Percentiles rank a stretch among this genome's conserved stretches.
phyloP scores from a whole-genome alignment of 1,284 basidiomycete species.

The Irpex sp. region DNA sequence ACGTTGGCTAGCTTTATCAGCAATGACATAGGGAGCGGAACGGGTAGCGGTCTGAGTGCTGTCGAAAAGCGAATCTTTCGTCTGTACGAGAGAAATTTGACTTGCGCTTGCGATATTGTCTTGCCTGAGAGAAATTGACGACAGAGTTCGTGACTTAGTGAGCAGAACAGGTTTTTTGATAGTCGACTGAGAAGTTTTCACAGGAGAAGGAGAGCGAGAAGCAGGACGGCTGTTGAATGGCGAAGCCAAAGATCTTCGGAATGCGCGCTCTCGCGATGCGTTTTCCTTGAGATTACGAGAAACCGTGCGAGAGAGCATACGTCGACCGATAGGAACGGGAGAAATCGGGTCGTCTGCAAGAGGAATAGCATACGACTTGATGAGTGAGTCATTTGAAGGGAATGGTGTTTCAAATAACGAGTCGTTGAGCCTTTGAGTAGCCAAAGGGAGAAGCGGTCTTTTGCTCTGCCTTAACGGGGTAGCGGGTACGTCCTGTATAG shows the following conservation, averaged over 20 bases:
- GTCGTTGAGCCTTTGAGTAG: constrained; percentile 14
- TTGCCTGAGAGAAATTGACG: constrained; percentile 20
- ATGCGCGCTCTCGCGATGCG: constrained; percentile 2
- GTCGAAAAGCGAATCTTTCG: constrained; percentile 5
- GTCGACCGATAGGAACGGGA: constrained; percentile 39
- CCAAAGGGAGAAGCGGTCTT: constrained; percentile 7
- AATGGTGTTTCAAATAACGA: constrained; percentile 18
- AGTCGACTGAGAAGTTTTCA: constrained; percentile 13
- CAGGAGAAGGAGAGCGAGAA: constrained; percentile 41
- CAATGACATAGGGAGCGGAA: not conserved
- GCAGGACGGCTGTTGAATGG: constrained; percentile 39
- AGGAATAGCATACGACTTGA: constrained; percentile 14
- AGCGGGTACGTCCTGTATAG: constrained; percentile 5
- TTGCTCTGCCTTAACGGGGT: not conserved
- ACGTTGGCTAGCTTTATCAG: constrained; percentile 4
- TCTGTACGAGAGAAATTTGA: not conserved
- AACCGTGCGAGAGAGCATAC: constrained; percentile 39
- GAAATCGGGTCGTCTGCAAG: constrained; percentile 32
- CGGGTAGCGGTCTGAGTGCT: not conserved
- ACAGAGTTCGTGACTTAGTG: constrained; percentile 32
- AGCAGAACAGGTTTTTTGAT: constrained; percentile 16
- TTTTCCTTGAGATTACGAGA: constrained; percentile 50
- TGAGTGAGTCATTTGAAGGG: constrained; percentile 17
- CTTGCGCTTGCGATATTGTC: not conserved
- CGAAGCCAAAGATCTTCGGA: constrained; percentile 27